Evolutionary conservation across 192 early-diverging fungal genomes (phyloP), one percentile per base, ranked within the genome.

Genomic region (Kickxella alabastrina): DNA sequence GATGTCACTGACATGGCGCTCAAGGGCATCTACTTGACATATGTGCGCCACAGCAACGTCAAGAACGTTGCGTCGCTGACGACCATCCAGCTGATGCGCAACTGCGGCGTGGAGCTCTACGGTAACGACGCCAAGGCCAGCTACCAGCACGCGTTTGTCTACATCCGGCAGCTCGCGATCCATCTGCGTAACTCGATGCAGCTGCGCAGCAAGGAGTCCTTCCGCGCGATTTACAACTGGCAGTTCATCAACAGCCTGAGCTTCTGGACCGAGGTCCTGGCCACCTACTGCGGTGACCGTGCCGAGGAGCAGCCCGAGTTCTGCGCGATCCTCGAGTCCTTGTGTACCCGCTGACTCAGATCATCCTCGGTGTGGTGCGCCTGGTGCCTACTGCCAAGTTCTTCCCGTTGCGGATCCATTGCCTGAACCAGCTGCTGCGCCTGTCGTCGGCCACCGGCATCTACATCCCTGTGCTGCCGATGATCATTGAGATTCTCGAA

Each of bases 181-280:
- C 85, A 89, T 52, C 77, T 99, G 46, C 86, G 97, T 57, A 85
- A 83, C 51, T 91, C 93, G 14, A 91, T 94, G 67, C 79, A 85
- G 53, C 80, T 83, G 19, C 87, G 87, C 38, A 90, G 85, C 29
- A 90, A 89, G 81, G 87, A 94, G 58, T 85, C 85, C 4, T 93
- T 86, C 82, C 91, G 88, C 46, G 62, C 82, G 7, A 90, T 99
- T 34, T 95, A 96, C 80, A 92, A 92, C 80, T 99, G 96, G 96
- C 93, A 95, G 75, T 99, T 85, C 64, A 65, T 99, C 46, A 92
- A 95, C 71, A 89, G 86, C 50, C 75, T 99, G 44, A 83, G 87
- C 52, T 86, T 96, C 51, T 97, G 94, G 94, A 71, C 89, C 14
- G 82, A 89, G 40, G 87, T 97, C 0, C 57, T 96, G 35, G 57